Evolutionary conservation across 805 yeast species (phyloP).

Genomic region (Kodamaea restingae): DNA sequence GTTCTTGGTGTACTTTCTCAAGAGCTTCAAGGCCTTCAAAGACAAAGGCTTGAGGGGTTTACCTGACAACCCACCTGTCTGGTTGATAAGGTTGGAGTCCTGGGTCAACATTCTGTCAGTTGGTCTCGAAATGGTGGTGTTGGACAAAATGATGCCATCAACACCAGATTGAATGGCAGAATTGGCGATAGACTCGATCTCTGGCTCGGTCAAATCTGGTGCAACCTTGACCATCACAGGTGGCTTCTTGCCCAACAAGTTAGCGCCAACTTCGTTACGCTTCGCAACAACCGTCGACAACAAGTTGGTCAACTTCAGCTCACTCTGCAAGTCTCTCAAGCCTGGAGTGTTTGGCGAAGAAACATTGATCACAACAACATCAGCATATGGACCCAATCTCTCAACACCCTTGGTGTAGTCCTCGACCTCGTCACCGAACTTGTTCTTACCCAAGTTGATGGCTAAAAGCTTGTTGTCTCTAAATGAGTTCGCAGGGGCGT

Average conservation of each 20-base stretch:
- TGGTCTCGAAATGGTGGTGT: slow-evolving; percentile 89
- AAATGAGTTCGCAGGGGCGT: slow-evolving; percentile 45
- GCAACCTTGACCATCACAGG: slow-evolving; percentile 90
- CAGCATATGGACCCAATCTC: slow-evolving; percentile 78
- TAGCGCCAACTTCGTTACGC: slow-evolving; percentile 49
- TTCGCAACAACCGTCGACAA: slow-evolving; percentile 63
- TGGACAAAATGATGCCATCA: slow-evolving; percentile 90
- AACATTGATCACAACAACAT: slow-evolving; percentile 84
- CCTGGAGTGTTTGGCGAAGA: slow-evolving; percentile 98
- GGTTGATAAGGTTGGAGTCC: slow-evolving; percentile 37
- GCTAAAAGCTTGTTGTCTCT: slow-evolving; percentile 65
- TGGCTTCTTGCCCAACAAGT: slow-evolving; percentile 49
- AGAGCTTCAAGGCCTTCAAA: slow-evolving; percentile 61
- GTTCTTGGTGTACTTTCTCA: slow-evolving; percentile 75
- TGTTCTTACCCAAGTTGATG: slow-evolving; percentile 88
- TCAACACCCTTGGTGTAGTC: slow-evolving; percentile 86
- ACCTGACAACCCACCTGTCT: slow-evolving; percentile 92
- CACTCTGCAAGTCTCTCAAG: slow-evolving; percentile 78
- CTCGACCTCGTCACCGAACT: slow-evolving; percentile 81
- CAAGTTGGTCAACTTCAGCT: slow-evolving; percentile 63
- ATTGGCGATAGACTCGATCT: slow-evolving; percentile 75
- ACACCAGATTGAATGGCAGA: slow-evolving; percentile 73
- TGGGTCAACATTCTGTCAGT: slow-evolving; percentile 47
- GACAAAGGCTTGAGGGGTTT: slow-evolving; percentile 80
- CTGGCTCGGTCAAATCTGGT: slow-evolving; percentile 82